A percentile compares a stretch with the other conserved stretches of the same genome.
These are phyloP conservation scores for Fragaria ananassa DNA, from an alignment of 306 rosid species.

Conservation along the genomic window DNA sequence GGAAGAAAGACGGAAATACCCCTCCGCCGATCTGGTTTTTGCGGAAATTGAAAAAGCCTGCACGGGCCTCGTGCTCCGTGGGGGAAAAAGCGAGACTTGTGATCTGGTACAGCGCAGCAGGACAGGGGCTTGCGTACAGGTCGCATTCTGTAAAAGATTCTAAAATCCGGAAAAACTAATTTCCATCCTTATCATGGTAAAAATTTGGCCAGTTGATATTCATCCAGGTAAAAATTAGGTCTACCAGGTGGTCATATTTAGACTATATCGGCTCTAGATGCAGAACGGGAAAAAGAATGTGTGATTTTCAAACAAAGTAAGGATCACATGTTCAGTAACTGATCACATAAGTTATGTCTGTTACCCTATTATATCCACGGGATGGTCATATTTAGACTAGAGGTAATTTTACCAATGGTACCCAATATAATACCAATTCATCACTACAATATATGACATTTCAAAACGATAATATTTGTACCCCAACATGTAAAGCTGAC, in stretches of 20 bases:
- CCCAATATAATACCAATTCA: too few relatives aligned
- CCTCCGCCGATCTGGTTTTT: not conserved
- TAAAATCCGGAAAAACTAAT: not conserved
- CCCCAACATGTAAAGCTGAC: too few relatives aligned
- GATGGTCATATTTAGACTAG: too few relatives aligned
- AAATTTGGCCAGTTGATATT: not conserved
- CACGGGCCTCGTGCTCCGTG: not conserved
- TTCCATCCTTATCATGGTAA: not conserved
- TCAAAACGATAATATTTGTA: too few relatives aligned
- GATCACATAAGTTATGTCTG: too few relatives aligned
- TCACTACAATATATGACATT: too few relatives aligned
- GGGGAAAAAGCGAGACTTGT: not conserved
- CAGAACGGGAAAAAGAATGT: not conserved
- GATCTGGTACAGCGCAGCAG: constrained; percentile 11
- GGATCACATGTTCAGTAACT: too few relatives aligned
- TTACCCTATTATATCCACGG: too few relatives aligned
- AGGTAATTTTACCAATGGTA: too few relatives aligned
- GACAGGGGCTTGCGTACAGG: not conserved
- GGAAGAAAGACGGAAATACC: not conserved
- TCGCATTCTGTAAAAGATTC: not conserved
- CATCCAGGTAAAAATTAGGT: not conserved
- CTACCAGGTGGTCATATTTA: not conserved
- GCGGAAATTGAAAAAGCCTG: not conserved
- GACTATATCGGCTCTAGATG: not conserved
- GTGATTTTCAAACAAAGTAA: not conserved